These are phyloP conservation scores for Nothopassalora personata DNA, from an alignment of 2,329 filamentous ascomycete species.

Conservation along the genomic window DNA sequence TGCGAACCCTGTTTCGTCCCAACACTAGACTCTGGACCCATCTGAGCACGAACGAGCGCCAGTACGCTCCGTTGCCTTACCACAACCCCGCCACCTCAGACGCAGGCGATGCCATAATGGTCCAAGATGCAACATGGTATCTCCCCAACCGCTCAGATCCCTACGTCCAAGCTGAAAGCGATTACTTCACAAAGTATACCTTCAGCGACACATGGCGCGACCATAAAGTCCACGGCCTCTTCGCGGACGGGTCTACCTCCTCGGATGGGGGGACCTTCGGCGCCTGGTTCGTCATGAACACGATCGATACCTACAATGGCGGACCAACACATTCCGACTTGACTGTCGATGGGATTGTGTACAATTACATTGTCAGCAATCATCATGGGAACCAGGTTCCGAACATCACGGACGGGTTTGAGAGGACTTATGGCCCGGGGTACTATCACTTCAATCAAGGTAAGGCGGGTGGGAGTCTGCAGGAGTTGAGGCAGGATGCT, in stretches of 20 bases:
- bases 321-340: constrained; percentile 60
- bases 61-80: constrained; percentile 51
- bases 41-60: constrained; percentile 52
- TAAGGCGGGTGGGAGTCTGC: constrained; percentile 41
- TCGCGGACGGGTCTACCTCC: constrained; percentile 48
- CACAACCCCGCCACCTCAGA: constrained; percentile 39
- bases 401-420: constrained; percentile 60
- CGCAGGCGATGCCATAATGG: constrained; percentile 35
- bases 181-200: constrained; percentile 64
- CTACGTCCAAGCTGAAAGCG: constrained; percentile 52
- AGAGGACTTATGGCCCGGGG: constrained; percentile 60
- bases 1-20: constrained; percentile 57
- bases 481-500: constrained; percentile 52
- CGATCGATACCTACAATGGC: constrained; percentile 57
- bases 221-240: constrained; percentile 54
- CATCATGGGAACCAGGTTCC: constrained; percentile 60
- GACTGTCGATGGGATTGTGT: constrained; percentile 59
- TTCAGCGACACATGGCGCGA: constrained; percentile 56
- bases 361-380: constrained; percentile 60
- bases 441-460: constrained; percentile 61
- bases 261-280: constrained; percentile 51
- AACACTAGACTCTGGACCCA: constrained; percentile 59
- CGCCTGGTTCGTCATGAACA: constrained; percentile 61
- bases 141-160: constrained; percentile 50
- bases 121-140: constrained; percentile 62